Evolutionary conservation across 2,329 filamentous ascomycete genomes (phyloP).

Genomic region (Aureobasidium melanogenum): DNA sequence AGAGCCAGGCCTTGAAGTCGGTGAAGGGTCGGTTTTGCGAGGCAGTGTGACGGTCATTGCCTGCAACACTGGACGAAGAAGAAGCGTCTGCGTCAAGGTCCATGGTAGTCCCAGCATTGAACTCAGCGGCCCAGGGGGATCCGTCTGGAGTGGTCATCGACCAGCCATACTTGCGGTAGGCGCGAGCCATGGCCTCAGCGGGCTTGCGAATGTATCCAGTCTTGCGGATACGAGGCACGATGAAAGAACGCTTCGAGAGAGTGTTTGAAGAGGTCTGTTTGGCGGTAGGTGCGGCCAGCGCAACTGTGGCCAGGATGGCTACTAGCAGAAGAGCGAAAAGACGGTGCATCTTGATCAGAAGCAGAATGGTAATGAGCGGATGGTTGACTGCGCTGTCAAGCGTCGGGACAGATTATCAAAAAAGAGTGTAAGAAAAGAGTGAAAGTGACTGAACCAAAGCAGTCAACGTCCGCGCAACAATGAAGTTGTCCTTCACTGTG

Average conservation of each 20-base stretch:
- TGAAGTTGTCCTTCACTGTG: neutral
- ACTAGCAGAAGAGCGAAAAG: constrained; percentile 1
- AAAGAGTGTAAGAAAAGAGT: neutral
- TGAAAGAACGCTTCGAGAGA: constrained; percentile 51
- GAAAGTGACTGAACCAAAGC: constrained; percentile 2
- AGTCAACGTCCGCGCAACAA: neutral
- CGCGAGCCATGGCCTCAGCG: constrained; percentile 53
- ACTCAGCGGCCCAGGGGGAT: neutral
- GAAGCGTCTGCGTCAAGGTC: neutral
- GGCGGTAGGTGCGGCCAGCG: constrained; percentile 38
- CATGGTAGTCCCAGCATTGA: neutral
- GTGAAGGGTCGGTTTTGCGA: neutral
- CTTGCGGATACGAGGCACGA: constrained; percentile 50
- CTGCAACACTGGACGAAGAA: neutral
- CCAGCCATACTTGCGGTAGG: constrained; percentile 57
- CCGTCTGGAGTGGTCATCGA: constrained; percentile 8
- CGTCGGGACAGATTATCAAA: neutral
- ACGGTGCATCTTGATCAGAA: neutral
- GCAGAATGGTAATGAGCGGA: neutral
- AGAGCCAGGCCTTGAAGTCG: neutral
- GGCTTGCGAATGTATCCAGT: constrained; percentile 49
- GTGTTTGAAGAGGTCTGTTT: constrained; percentile 17
- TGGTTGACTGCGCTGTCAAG: neutral
- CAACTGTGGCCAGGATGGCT: constrained; percentile 32
- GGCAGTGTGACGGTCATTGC: neutral